Conservation (phyloP, 306 rosid genomes). For the Arachis stenosperma region DNA sequence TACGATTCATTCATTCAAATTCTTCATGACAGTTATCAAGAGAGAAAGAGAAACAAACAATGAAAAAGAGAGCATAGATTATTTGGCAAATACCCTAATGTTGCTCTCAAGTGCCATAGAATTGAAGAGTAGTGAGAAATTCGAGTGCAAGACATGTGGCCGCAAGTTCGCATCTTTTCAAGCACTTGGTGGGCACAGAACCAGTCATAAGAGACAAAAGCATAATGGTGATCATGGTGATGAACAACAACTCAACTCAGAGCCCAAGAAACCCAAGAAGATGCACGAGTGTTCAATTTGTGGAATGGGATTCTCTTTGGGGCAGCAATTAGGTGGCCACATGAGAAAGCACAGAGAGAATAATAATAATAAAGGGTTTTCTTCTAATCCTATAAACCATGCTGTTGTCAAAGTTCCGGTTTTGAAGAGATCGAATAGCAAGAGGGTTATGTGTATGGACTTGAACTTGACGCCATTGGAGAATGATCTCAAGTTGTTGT, state of each 20-base stretch:
- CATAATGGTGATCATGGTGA: neutral
- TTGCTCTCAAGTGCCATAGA: slow-evolving; percentile 19
- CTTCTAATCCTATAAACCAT: slow-evolving; percentile 27
- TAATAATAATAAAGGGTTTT: slow-evolving; percentile 22
- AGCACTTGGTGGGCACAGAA: slow-evolving; percentile 51
- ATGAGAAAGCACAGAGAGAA: slow-evolving; percentile 66
- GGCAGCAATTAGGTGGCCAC: slow-evolving; percentile 91
- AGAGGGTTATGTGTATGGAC: slow-evolving; percentile 65
- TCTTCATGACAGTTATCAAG: slow-evolving; percentile 39
- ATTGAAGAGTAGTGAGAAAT: neutral
- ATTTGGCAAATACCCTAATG: slow-evolving; percentile 30
- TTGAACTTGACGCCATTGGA: slow-evolving; percentile 82
- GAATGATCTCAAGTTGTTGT: slow-evolving; percentile 76
- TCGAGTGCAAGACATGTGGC: slow-evolving; percentile 51
- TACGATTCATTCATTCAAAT: neutral
- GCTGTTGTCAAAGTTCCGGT: slow-evolving; percentile 43
- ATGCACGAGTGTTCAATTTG: slow-evolving; percentile 69
- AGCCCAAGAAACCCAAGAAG: slow-evolving; percentile 31
- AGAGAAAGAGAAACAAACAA: slow-evolving; percentile 43
- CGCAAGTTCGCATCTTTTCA: slow-evolving; percentile 57
- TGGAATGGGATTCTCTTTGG: slow-evolving; percentile 62
- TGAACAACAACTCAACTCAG: slow-evolving; percentile 7
- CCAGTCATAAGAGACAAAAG: slow-evolving; percentile 50
- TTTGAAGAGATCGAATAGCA: slow-evolving; percentile 58
- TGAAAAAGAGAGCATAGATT: slow-evolving; percentile 25